A percentile compares a stretch with the other conserved stretches of the same genome.
phyloP scores from a whole-genome alignment of 2,329 filamentous ascomycete genomes.

The Phaeoacremonium minimum region DNA sequence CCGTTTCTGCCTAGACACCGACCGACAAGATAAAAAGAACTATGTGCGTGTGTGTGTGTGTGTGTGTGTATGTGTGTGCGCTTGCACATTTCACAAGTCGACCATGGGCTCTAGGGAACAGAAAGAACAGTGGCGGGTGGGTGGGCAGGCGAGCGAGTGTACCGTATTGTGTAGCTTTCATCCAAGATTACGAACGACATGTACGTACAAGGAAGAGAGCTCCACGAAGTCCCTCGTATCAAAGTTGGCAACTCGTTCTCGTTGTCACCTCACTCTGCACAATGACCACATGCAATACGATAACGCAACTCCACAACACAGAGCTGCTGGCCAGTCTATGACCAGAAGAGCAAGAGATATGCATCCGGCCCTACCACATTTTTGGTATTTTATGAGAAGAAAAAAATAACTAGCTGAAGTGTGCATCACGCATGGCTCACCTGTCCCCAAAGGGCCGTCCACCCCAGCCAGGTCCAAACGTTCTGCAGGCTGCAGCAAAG shows the following conservation, averaged over 20 bases:
- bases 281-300: conserved; percentile 4
- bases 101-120: not conserved
- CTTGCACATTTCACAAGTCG: not conserved
- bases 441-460: no score
- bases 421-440: not conserved
- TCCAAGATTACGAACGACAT: conserved; percentile 13
- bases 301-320: not conserved
- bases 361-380: no score
- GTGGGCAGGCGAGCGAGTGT: not conserved
- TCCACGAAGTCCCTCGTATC: no score
- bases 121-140: conserved; percentile 1
- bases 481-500: no score
- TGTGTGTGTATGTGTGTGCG: conserved; percentile 1
- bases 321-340: not conserved
- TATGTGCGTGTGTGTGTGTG: not conserved
- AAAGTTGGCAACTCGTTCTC: no score
- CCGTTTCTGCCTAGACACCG: not conserved
- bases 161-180: conserved; percentile 3
- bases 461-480: no score
- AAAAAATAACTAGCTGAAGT: no score
- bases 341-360: not conserved
- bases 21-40: not conserved
- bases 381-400: no score
- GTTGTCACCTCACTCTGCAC: conserved; percentile 2
- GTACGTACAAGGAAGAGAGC: conserved; percentile 6